Evolutionary conservation across 2,329 filamentous ascomycete species (phyloP).

Genomic region (Metarhizium album): DNA sequence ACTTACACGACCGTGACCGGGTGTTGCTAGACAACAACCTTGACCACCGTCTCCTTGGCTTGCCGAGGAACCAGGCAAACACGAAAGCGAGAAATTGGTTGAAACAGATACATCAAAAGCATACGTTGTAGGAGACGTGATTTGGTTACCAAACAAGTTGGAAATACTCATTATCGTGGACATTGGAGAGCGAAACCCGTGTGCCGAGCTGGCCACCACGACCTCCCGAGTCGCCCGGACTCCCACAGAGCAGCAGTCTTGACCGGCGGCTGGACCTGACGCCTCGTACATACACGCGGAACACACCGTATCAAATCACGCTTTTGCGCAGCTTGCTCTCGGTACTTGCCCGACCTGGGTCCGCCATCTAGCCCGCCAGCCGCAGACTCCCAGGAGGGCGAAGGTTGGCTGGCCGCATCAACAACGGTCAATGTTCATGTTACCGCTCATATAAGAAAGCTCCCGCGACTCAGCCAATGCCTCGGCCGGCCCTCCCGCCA

Average conservation of each 20-base stretch:
- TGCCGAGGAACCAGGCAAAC: background rate
- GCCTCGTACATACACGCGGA: no score
- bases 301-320: no score
- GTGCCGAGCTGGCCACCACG: background rate
- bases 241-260: background rate
- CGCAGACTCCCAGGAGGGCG: background rate
- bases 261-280: background rate
- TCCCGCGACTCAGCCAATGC: constrained; percentile 17
- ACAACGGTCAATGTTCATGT: background rate
- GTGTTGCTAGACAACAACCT: background rate
- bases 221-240: background rate
- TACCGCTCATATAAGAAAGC: background rate
- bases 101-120: no score
- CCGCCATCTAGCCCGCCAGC: background rate
- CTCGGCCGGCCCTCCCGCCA: constrained; percentile 39
- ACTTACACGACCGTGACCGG: background rate
- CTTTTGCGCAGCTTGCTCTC: background rate
- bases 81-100: background rate
- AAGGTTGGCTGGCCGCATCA: background rate
- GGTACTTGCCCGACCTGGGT: constrained; percentile 1
- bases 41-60: background rate
- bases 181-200: background rate
- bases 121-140: background rate
- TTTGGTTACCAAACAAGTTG: background rate
- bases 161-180: background rate